Evolutionary conservation across 164 flowering plant genomes (phyloP), one percentile per base, ranked within the genome.

Genomic region (Stephania japonica): DNA sequence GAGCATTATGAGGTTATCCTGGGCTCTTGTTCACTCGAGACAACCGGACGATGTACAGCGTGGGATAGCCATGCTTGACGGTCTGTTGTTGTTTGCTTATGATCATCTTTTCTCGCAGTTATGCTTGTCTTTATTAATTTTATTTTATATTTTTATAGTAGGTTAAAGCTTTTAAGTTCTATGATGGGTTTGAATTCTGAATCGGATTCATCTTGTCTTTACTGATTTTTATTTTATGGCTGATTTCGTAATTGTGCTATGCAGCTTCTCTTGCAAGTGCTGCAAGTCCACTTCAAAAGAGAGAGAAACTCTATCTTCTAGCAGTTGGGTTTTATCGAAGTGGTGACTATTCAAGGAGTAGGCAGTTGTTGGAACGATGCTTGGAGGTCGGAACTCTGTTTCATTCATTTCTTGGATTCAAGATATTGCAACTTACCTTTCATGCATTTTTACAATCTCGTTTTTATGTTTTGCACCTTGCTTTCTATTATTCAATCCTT

Each of bases 51-150:
- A 95, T 81, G 89, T 93, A 69, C 93, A 91, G 66, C 94, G 97
- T 42, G 99, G 99, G 53, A 91, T 93, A 49, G 97, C 96, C 42
- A 92, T 95, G 97, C 92, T 95, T 82, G 98, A 95, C 88, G 90
- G 99, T 95, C 61, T 89, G 98, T 95, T 59, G 63, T 24, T 59
- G 64, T 18, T 59, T 59, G 64, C 64, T 59, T 21, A 59, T 59
- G 9, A 14, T 47, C 14, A 42, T 26, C 5, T 38, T 62, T 23
- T 19, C 23, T 72, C 1, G 63, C 25, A 13, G 16, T 49, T n/a
- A 49, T 72, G 44, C 43, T 24, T 19, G 13, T 62, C 24, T 12
- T 27, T 43, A 43, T 63, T 24, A 19, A 43, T 5, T 64, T n/a
- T 47, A 24, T 23, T 42, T 10, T 65, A 14, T 38, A 65, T 7